These are phyloP conservation scores for Thielaviopsis ethacetica DNA, from an alignment of 2,329 filamentous ascomycete genomes.

Conservation along the genomic window DNA sequence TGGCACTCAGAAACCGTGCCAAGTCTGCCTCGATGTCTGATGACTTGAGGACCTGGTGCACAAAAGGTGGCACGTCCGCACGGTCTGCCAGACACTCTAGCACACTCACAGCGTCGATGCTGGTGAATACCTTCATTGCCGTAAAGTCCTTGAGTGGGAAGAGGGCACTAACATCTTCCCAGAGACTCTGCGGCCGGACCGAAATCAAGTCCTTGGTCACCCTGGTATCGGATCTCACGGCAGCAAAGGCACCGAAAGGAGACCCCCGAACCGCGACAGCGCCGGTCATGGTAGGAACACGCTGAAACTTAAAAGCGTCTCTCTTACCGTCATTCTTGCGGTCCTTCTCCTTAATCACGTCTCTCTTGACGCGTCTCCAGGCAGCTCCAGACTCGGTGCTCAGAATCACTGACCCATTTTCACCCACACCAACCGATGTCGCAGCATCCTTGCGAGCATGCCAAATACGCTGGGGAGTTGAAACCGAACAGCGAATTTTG, in stretches of 20 bases:
- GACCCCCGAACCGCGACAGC: constrained; percentile 76
- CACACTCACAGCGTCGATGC: constrained; percentile 25
- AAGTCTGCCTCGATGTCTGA: constrained; percentile 52
- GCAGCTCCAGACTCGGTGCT: constrained; percentile 86
- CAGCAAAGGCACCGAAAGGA: constrained; percentile 76
- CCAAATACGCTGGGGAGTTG: constrained; percentile 70
- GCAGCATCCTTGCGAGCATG: constrained; percentile 75
- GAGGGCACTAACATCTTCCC: constrained; percentile 56
- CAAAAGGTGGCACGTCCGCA: constrained; percentile 33
- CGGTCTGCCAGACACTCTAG: constrained; percentile 19
- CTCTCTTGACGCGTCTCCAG: constrained; percentile 73
- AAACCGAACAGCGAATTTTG: constrained; percentile 74
- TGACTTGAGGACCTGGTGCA: constrained; percentile 40
- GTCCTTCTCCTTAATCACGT: constrained; percentile 57
- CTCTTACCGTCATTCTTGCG: constrained; percentile 39
- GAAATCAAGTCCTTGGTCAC: constrained; percentile 57
- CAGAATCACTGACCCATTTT: constrained; percentile 88
- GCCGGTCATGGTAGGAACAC: constrained; percentile 74
- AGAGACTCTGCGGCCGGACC: constrained; percentile 50
- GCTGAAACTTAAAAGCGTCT: constrained; percentile 91
- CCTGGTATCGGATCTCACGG: constrained; percentile 68
- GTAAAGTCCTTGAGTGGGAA: constrained; percentile 49
- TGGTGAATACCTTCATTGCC: constrained; percentile 23
- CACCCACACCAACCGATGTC: constrained; percentile 71
- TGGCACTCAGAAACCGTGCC: constrained; percentile 28